Conservation (phyloP, 148 eudicot genomes). For the Heliamphora exappendiculata region DNA sequence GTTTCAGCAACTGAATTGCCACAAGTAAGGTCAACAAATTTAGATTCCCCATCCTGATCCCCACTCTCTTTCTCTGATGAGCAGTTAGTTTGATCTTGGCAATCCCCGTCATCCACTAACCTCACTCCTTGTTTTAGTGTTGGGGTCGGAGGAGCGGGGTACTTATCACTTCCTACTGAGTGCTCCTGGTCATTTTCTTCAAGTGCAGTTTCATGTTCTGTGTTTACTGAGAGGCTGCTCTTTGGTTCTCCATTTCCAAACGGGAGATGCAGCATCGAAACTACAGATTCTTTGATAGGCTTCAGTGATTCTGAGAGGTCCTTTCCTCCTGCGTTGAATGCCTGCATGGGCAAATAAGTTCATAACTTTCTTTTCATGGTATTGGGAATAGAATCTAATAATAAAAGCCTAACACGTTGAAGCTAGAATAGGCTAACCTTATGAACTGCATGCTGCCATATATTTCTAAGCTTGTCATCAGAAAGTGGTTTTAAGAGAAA, state of each 20-base stretch:
- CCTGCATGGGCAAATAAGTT: slow-evolving; percentile 33
- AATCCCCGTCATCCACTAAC: slow-evolving; percentile 49
- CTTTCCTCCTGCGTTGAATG: slow-evolving; percentile 51
- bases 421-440: slow-evolving; percentile 34
- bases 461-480: slow-evolving; percentile 67
- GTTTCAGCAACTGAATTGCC: slow-evolving; percentile 24
- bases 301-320: slow-evolving; percentile 39
- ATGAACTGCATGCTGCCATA: slow-evolving; percentile 89
- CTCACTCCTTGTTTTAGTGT: slow-evolving; percentile 63
- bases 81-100: slow-evolving; percentile 44
- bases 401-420: background rate
- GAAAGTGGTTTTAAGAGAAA: slow-evolving; percentile 69
- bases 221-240: slow-evolving; percentile 16
- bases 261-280: slow-evolving; percentile 36
- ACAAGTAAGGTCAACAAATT: slow-evolving; percentile 67
- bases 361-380: background rate
- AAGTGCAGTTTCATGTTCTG: slow-evolving; percentile 12
- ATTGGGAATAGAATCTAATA: background rate
- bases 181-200: slow-evolving; percentile 27
- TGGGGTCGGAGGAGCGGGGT: slow-evolving; percentile 81
- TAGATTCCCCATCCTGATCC: slow-evolving; percentile 54
- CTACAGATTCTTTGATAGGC: slow-evolving; percentile 47
- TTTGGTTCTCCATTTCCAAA: slow-evolving; percentile 17
- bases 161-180: slow-evolving; percentile 48
- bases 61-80: slow-evolving; percentile 40